Percentiles rank a stretch among this genome's conserved stretches.
Evolutionary conservation across 495 filamentous ascomycete genomes (phyloP).

Genomic region (Bacidia gigantensis): DNA sequence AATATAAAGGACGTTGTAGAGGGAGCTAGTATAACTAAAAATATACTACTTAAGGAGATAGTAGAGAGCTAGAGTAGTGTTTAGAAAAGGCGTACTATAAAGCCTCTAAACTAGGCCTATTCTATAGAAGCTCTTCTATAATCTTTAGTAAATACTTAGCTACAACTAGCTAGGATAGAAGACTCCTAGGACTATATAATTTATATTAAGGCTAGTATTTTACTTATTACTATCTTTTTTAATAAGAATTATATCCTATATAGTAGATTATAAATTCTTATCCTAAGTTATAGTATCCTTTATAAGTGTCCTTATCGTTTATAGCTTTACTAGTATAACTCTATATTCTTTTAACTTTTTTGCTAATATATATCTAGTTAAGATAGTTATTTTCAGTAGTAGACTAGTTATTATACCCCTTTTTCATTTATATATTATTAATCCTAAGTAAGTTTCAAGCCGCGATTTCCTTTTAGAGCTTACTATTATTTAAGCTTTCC

Average conservation of each 20-base stretch:
- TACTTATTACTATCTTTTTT: not conserved
- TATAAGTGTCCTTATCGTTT: not conserved
- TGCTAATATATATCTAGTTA: not conserved
- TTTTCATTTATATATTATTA: not conserved
- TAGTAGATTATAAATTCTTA: not conserved
- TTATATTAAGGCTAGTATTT: not conserved
- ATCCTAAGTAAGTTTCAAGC: not conserved
- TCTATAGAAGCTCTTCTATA: not conserved
- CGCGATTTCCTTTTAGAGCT: constrained; percentile 1
- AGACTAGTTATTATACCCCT: not conserved
- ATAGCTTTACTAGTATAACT: not conserved
- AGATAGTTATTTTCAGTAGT: not conserved
- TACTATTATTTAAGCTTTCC: not conserved
- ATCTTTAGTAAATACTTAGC: not conserved
- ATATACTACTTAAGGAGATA: not conserved
- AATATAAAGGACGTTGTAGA: not conserved
- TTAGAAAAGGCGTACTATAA: not conserved
- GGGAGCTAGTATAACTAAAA: not conserved
- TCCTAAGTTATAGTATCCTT: not conserved
- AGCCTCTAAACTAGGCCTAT: not conserved
- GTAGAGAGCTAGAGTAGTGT: not conserved
- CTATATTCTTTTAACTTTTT: not conserved
- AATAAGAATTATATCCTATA: constrained; percentile 1
- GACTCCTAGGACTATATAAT: not conserved
- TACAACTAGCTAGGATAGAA: not conserved